Percentiles rank a stretch among this genome's conserved stretches.
Conservation (phyloP, 2,329 filamentous ascomycete species). For the Chaetomium olivaceum region DNA sequence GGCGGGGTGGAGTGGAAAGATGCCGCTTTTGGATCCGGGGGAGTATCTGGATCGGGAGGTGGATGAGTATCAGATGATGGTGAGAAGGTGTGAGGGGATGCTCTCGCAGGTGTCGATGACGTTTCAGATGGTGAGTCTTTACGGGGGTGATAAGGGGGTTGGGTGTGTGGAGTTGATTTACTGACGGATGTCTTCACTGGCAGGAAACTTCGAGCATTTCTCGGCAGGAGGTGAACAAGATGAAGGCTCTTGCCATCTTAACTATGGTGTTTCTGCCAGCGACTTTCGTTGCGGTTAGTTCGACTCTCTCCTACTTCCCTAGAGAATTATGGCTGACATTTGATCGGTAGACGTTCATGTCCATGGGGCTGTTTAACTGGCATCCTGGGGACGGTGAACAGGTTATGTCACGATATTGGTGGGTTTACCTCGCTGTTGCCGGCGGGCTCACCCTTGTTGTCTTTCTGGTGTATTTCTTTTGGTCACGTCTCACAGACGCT, state of each 20-base stretch:
- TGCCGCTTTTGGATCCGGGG: background rate
- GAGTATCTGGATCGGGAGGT: background rate
- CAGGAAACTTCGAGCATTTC: background rate
- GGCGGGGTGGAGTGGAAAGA: background rate
- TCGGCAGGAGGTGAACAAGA: background rate
- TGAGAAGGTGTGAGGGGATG: background rate
- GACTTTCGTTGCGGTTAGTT: background rate
- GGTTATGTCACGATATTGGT: background rate
- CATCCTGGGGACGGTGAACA: background rate
- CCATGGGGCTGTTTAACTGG: background rate
- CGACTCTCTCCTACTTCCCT: background rate
- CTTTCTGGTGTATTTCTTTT: background rate
- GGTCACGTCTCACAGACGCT: too few species aligned
- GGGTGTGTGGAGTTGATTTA: too few species aligned
- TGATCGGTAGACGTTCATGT: background rate
- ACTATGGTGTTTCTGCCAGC: background rate
- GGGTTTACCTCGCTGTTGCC: background rate
- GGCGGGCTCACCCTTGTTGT: background rate
- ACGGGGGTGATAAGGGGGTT: too few species aligned
- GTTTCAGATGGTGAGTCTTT: background rate
- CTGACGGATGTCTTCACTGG: background rate
- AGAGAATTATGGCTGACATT: background rate
- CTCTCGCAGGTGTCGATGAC: background rate
- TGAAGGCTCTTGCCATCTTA: background rate
- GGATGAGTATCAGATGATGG: background rate